Evolutionary conservation across 176 grass and related monocot genomes (phyloP), one percentile per base, ranked within the genome.

Genomic region (Phragmites australis): DNA sequence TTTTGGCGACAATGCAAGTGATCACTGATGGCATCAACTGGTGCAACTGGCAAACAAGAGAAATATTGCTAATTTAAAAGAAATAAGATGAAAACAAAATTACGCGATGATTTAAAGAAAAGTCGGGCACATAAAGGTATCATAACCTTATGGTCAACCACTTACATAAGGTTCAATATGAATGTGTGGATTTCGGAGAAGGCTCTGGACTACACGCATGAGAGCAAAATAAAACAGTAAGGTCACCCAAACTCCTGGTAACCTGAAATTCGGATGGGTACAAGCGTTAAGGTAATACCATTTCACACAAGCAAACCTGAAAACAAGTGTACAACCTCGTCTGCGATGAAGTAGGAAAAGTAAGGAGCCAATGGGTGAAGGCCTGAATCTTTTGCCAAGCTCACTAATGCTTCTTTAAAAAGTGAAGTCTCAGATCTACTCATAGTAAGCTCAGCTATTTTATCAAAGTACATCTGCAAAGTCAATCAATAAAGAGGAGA

Each of bases 81-180:
- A 23, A 81, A 68, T 50, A 47, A 78, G 43, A 60, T 39, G 53
- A 49, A 46, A 75, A 67, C 0, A 63, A 3, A 67, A 81, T 26
- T 48, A 10, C 17, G 37, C 3, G 34, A 74, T 53, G 12, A 5
- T 68, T 52, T 31, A 82, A 51, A 6, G 2, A 19, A 72, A 83
- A 47, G 19, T 37, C 56, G 62, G 15, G 0, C 27, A 83, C 10
- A 2, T 9, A 16, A 11, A 37, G 80, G 8, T 29, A 75, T 72
- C 57, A 62, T 75, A 84, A 75, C 23, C 26, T 64, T 19, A 34
- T 34, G 5, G 29, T 30, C 3, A 85, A 65, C 19, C 65, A 89
- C 90, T 93, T 89, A 94, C 96, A 93, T 98, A 94, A 84, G 96
- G 96, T 81, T 98, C 96, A 59, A 98, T 88, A 78, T 94, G 96